A percentile compares a stretch with the other conserved stretches of the same genome.
Conservation (phyloP, 2,329 filamentous ascomycete species). For the Colletotrichum aenigma region DNA sequence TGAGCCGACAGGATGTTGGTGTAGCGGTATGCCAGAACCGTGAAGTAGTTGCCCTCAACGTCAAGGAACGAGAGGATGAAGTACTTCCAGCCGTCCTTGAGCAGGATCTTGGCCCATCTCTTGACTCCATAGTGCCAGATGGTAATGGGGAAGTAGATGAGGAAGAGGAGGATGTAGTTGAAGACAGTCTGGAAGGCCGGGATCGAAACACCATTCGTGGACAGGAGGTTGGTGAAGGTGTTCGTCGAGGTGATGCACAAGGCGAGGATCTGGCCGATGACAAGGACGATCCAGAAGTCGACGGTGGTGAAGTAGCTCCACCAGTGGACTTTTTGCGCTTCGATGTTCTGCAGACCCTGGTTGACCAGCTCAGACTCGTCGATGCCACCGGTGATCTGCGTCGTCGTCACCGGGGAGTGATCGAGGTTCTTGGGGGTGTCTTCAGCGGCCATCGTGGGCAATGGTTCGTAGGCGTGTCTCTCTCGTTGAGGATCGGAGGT, state of each 20-base stretch:
- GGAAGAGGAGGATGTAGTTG: conserved; percentile 85
- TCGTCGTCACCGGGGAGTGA: conserved; percentile 21
- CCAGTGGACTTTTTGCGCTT: conserved; percentile 60
- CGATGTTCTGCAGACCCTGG: conserved; percentile 59
- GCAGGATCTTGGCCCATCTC: conserved; percentile 68
- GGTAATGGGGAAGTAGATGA: conserved; percentile 82
- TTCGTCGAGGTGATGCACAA: conserved; percentile 93
- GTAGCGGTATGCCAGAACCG: conserved; percentile 90
- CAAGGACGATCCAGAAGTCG: conserved; percentile 86
- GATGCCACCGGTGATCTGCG: conserved; percentile 17
- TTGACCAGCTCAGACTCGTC: conserved; percentile 43
- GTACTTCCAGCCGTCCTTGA: conserved; percentile 88
- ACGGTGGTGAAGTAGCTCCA: conserved; percentile 79
- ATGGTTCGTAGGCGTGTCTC: conserved; percentile 10
- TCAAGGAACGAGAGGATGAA: conserved; percentile 91
- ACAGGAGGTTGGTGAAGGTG: conserved; percentile 83
- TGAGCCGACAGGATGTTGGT: conserved; percentile 93
- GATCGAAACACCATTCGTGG: conserved; percentile 71
- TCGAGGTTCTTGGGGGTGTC: conserved; percentile 1
- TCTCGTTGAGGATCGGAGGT: conserved; percentile 16
- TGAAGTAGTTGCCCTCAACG: conserved; percentile 97
- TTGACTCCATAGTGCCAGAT: conserved; percentile 79
- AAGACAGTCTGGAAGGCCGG: conserved; percentile 96
- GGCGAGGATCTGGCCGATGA: conserved; percentile 82
- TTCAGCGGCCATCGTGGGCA: conserved; percentile 9